Base-by-base conservation (phyloP, 2,329 filamentous ascomycete genomes). In the Pleomassaria siparia region DNA sequence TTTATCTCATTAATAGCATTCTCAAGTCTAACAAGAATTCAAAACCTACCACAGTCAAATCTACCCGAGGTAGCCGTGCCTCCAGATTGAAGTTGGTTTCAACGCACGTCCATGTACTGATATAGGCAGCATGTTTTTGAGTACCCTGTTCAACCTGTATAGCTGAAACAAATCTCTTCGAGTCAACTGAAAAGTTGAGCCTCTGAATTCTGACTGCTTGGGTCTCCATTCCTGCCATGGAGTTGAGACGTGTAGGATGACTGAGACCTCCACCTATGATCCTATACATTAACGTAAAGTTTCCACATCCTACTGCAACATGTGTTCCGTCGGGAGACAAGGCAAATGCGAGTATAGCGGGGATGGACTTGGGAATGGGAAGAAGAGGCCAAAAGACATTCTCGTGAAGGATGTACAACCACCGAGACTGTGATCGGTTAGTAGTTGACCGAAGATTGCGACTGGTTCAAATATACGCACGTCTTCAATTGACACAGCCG, bases 181-280 rank as follows among this genome's bases (percentile, higher is more conserved):
- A 44, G 25, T 49, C 41, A 24, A 30, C 20, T 3, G 40, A 44
- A 41, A 49, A 49, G 35, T 24, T 44, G n/a, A 44, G 20, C 15
- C 35, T 49, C 11, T 49, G 46, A n/a, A 43, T 32, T 13, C 46
- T 32, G 22, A 49, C 18, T 18, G 44, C 25, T 10, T 26, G 29
- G 30, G 18, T 3, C 4, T 25, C 25, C 7, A 30, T 6, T n/a
- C 28, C 37, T 18, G 32, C 21, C 11, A 25, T n/a, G 4, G 36
- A 28, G 15, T 20, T 9, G 15, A 43, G 30, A 29, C 22, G 22
- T 35, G 4, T 26, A n/a, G 30, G 25, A 4, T 15, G n/a, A 18
- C 25, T 16, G 16, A 43, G 25, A 12, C 33, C 21, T 11, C n/a
- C 12, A 18, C 20, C 18, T 7, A 28, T 20, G 8, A 40, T 5